Evolutionary conservation across 1,139 yeast species (phyloP).

Genomic region (Candida frijolesensis): DNA sequence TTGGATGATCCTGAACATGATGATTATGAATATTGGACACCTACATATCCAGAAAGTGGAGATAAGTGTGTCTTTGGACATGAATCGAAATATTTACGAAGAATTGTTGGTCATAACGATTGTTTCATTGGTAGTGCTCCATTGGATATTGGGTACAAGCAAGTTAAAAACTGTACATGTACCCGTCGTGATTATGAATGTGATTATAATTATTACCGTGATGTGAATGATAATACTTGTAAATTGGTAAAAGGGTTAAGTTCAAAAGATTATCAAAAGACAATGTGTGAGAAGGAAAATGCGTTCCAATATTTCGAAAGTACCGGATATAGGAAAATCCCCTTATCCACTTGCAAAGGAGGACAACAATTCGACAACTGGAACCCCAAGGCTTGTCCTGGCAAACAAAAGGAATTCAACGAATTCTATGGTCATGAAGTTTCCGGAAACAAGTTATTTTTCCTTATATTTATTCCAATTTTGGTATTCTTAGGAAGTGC

Average conservation of each 20-base stretch:
- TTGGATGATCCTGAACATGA: conserved; percentile 57
- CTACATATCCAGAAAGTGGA: conserved; percentile 63
- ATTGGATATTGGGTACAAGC: conserved; percentile 59
- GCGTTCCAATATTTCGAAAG: conserved; percentile 57
- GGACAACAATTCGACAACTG: conserved; percentile 61
- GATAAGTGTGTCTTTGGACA: conserved; percentile 88
- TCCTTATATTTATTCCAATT: conserved; percentile 61
- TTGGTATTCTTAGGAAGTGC: conserved; percentile 56
- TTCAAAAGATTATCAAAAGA: conserved; percentile 64
- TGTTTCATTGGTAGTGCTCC: conserved; percentile 86
- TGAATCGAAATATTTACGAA: conserved; percentile 73
- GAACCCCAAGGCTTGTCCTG: conserved; percentile 82
- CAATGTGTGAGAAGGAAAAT: conserved; percentile 58
- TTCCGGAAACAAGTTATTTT: conserved; percentile 53
- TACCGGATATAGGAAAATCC: conserved; percentile 50
- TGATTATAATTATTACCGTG: conserved; percentile 79
- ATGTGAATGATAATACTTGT: conserved; percentile 76
- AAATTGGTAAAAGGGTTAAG: conserved; percentile 70
- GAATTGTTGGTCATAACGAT: conserved; percentile 57
- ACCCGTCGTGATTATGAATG: conserved; percentile 91
- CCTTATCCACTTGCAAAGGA: conserved; percentile 47
- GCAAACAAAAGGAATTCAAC: conserved; percentile 69
- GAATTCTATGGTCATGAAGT: conserved; percentile 58
- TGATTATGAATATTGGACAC: conserved; percentile 86
- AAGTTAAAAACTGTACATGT: conserved; percentile 75